A percentile compares a stretch with the other conserved stretches of the same genome.
Evolutionary conservation across 306 rosid species (phyloP).

Genomic region (Acacia confusa): DNA sequence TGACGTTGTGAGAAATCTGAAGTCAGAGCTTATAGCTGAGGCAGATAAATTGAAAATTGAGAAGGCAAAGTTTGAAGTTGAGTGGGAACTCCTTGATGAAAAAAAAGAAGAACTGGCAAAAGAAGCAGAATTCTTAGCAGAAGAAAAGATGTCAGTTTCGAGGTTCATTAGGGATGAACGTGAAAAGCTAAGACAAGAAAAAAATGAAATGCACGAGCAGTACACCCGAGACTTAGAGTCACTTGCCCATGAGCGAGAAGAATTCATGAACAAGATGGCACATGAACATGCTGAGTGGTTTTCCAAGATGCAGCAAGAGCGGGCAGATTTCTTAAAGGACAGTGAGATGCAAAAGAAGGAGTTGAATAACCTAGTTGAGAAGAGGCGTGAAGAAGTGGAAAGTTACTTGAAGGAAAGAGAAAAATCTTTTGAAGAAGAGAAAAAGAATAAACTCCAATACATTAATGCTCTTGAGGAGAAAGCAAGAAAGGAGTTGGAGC

Average conservation of each 20-base stretch:
- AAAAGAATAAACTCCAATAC: constrained; percentile 61
- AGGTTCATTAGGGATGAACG: constrained; percentile 74
- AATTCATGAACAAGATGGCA: constrained; percentile 83
- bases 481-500: constrained; percentile 69
- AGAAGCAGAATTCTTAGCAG: constrained; percentile 66
- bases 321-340: constrained; percentile 73
- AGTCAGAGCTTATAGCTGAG: constrained; percentile 72
- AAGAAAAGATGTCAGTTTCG: constrained; percentile 69
- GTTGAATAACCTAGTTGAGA: constrained; percentile 74
- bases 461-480: constrained; percentile 71
- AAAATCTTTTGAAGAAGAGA: constrained; percentile 74
- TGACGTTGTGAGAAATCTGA: constrained; percentile 78
- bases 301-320: constrained; percentile 88
- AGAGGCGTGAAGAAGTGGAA: constrained; percentile 90
- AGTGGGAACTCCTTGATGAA: constrained; percentile 95
- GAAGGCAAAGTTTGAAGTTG: constrained; percentile 90
- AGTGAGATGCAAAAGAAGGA: constrained; percentile 76
- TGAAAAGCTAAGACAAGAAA: constrained; percentile 66
- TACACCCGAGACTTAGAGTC: constrained; percentile 61
- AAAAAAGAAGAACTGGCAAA: constrained; percentile 71
- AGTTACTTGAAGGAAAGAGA: constrained; percentile 72
- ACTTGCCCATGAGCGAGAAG: constrained; percentile 79
- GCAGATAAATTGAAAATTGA: constrained; percentile 72
- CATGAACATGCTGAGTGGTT: constrained; percentile 83
- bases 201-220: constrained; percentile 64